A percentile compares a stretch with the other conserved stretches of the same genome.
Conservation (phyloP, 2,329 filamentous ascomycete species). For the Fusarium tuaranense region DNA sequence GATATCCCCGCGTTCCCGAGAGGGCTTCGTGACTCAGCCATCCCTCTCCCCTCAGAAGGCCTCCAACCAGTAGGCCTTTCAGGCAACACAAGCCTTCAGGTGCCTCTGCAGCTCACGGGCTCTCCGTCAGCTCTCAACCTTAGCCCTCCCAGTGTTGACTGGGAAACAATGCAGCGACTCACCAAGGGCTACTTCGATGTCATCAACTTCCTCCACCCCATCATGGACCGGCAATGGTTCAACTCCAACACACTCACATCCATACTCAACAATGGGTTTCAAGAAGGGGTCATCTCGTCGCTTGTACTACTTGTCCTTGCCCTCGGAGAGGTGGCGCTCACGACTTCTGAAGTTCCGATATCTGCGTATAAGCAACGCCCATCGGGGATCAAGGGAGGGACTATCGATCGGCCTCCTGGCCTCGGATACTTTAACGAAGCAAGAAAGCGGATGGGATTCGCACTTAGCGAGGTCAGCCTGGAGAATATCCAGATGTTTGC, state of each 20-base stretch:
- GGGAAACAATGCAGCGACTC: conserved; percentile 62
- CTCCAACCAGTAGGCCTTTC: conserved; percentile 35
- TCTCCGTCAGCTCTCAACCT: conserved; percentile 26
- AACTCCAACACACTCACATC: conserved; percentile 58
- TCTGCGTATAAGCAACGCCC: conserved; percentile 56
- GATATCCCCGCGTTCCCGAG: conserved; percentile 30
- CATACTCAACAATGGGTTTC: conserved; percentile 58
- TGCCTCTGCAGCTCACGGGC: conserved; percentile 36
- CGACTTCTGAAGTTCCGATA: conserved; percentile 61
- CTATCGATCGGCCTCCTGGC: conserved; percentile 63
- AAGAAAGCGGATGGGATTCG: conserved; percentile 68
- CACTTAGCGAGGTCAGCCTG: conserved; percentile 64
- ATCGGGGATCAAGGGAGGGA: conserved; percentile 66
- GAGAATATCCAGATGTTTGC: conserved; percentile 70
- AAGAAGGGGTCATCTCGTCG: conserved; percentile 61
- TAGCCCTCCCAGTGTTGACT: conserved; percentile 50
- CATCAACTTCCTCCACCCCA: conserved; percentile 69
- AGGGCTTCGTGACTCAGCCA: conserved; percentile 39
- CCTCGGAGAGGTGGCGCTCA: conserved; percentile 68
- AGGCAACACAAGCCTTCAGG: conserved; percentile 31
- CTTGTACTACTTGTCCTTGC: conserved; percentile 69
- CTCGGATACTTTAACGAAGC: conserved; percentile 72
- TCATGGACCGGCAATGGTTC: conserved; percentile 69
- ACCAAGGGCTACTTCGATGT: conserved; percentile 69
- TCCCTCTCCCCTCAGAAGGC: conserved; percentile 37